Evolutionary conservation across 106 monocot species (phyloP).

Genomic region (Apostasia ramifera): DNA sequence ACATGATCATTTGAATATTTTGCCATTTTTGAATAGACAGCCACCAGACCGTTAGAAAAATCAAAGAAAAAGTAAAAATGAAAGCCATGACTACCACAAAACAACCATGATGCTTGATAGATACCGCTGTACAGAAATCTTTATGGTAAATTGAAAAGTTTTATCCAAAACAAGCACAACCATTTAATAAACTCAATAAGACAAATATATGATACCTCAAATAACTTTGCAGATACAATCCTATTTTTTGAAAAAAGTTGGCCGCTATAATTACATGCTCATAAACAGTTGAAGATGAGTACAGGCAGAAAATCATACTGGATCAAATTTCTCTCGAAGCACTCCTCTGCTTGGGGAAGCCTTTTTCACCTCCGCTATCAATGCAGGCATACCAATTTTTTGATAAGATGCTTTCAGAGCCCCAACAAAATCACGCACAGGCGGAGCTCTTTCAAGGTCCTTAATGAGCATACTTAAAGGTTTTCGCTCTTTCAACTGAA

Average conservation of each 20-base stretch:
- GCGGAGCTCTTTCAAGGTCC: constrained; percentile 56
- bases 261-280: neutral
- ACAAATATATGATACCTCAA: no score
- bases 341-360: constrained; percentile 98
- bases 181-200: no score
- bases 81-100: no score
- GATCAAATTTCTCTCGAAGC: constrained; percentile 79
- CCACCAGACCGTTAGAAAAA: no score
- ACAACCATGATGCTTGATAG: no score
- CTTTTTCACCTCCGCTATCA: constrained; percentile 99
- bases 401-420: constrained; percentile 56
- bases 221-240: neutral
- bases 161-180: no score
- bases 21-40: no score
- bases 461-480: constrained; percentile 47
- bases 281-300: neutral
- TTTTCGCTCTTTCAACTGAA: constrained; percentile 69
- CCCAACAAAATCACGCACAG: constrained; percentile 78
- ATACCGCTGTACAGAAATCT: no score
- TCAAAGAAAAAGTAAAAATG: no score
- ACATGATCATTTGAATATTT: no score
- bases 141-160: no score
- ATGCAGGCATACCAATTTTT: constrained; percentile 67
- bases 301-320: constrained; percentile 40
- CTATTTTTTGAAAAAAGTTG: neutral